phyloP scores from a whole-genome alignment of 345 rosid species.

The Arabidopsis thaliana region TAIR10.1 NC_003070.9:23329501-23330000 shows the following conservation, averaged over 20 bases:
- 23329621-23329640: not conserved
- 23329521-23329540: not conserved
- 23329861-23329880: not conserved
- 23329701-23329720: not conserved
- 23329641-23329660: too few species aligned
- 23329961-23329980: constrained; percentile 34
- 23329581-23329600: not conserved
- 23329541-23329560: not conserved
- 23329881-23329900: constrained; percentile 33
- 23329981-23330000: constrained; percentile 39
- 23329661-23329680: too few species aligned
- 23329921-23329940: constrained; percentile 16
- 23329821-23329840: constrained; percentile 33
- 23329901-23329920: constrained; percentile 38
- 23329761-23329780: constrained; percentile 39
- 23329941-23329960: constrained; percentile 36
- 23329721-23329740: not conserved
- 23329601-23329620: not conserved
- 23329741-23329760: constrained; percentile 40
- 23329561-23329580: not conserved
- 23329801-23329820: constrained; percentile 35
- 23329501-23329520: not conserved
- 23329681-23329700: not conserved
- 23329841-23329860: constrained; percentile 2
- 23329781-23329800: constrained; percentile 41